Evolutionary conservation across 192 early-diverging fungal genomes (phyloP), one percentile per base, ranked within the genome.

Genomic region (Haplosporangium gracile): DNA sequence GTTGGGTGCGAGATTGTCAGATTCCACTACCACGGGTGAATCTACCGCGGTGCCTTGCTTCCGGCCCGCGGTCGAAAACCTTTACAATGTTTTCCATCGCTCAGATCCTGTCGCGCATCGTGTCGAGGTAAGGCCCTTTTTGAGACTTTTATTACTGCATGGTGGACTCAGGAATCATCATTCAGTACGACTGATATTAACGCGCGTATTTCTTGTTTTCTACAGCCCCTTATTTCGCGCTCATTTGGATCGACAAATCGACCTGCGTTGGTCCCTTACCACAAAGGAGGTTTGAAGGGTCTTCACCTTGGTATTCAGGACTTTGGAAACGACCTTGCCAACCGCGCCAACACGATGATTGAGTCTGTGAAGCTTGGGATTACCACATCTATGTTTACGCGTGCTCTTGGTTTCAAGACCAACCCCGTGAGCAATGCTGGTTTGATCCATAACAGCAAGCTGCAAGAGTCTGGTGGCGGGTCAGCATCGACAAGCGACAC

Each of bases 41-140:
- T 87, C 88, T 13, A 80, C 82, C 6, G 34, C 77, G 0, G 80
- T 88, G 24, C 88, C 89, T 4, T 85, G 86, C 38, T 90, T 91
- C 55, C 89, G 92, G 77, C 96, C 96, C 11, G 92, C 92, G 24
- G 92, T 93, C 38, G 91, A 92, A 49, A 93, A 94, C 34, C 34
- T 97, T 22, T 97, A 96, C 89, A 97, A 97, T 79, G 92, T 97
- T 29, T 97, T 95, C 80, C 94, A 95, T 85, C 93, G 84, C 45
- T 80, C 89, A 10, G 89, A 82, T 43, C 74, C 82, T 24, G 82
- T 85, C 1, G 72, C 74, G 7, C 74, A 76, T 69, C 78, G 84
- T 15, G 65, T 86, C 3, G 84, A 86, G 78, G 83, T 80, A 80
- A 51, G 24, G 11, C 29, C 22, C 5, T 49, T 75, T n/a, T 10